Evolutionary conservation across 1,284 basidiomycete species (phyloP).

Genomic region (Sutorius eximius): DNA sequence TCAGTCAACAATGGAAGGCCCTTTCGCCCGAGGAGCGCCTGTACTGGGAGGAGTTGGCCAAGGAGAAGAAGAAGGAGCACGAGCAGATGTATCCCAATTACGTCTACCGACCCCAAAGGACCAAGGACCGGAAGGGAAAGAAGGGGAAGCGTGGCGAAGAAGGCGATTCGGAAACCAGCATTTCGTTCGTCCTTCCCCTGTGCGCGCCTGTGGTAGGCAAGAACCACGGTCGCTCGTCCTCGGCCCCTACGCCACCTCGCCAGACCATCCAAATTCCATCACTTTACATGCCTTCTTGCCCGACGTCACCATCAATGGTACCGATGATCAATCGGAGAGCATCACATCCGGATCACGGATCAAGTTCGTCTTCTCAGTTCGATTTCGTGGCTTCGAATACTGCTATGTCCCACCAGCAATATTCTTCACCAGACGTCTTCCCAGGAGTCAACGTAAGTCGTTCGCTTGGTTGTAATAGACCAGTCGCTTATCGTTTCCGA

Average conservation of each 20-base stretch:
- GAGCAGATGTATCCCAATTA: conserved; percentile 69
- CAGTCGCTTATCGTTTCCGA: conserved; percentile 4
- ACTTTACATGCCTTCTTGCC: conserved; percentile 65
- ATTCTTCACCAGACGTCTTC: conserved; percentile 23
- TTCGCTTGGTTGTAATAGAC: not conserved
- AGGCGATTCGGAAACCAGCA: conserved; percentile 44
- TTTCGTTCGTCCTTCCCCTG: conserved; percentile 58
- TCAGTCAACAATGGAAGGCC: conserved; percentile 73
- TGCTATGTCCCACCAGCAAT: conserved; percentile 37
- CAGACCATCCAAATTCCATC: conserved; percentile 66
- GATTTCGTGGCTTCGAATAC: conserved; percentile 44
- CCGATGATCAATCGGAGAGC: conserved; percentile 59
- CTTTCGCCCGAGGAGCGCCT: conserved; percentile 59
- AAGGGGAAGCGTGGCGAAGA: conserved; percentile 46
- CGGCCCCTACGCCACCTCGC: conserved; percentile 53
- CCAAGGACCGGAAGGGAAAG: conserved; percentile 55
- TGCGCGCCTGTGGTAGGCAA: conserved; percentile 34
- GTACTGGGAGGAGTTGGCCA: conserved; percentile 62
- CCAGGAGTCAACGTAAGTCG: conserved; percentile 27
- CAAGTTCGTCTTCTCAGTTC: conserved; percentile 42
- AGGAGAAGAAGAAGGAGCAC: conserved; percentile 59
- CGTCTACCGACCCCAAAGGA: conserved; percentile 72
- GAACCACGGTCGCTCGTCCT: conserved; percentile 51
- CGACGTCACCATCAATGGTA: conserved; percentile 57
- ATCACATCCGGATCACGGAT: conserved; percentile 46